These are phyloP conservation scores for Chalaropsis thielavioides DNA, from an alignment of 2,329 filamentous ascomycete genomes.

Conservation along the genomic window DNA sequence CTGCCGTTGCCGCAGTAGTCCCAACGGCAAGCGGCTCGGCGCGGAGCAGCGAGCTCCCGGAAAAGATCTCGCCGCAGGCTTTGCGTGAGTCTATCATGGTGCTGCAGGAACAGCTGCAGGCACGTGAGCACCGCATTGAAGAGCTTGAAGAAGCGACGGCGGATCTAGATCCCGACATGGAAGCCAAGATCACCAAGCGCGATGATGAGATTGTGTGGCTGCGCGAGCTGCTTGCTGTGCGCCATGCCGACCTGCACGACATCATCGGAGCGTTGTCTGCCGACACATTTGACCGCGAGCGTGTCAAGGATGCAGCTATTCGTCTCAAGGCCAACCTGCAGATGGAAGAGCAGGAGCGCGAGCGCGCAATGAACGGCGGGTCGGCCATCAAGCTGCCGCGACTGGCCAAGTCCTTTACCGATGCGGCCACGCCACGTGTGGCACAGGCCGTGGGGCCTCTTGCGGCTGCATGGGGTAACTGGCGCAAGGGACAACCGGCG, in stretches of 20 bases:
- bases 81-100: constrained; percentile 93
- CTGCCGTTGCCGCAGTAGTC: constrained; percentile 20
- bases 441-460: constrained; percentile 64
- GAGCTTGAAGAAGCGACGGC: constrained; percentile 60
- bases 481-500: constrained; percentile 54
- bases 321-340: constrained; percentile 86
- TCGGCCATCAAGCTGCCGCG: constrained; percentile 56
- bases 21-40: constrained; percentile 22
- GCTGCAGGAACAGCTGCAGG: constrained; percentile 89
- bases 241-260: constrained; percentile 82
- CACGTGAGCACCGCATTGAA: constrained; percentile 81
- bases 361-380: constrained; percentile 61
- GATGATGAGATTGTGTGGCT: constrained; percentile 93
- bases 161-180: constrained; percentile 59
- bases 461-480: constrained; percentile 92
- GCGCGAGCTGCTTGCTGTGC: constrained; percentile 78
- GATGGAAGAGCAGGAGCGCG: constrained; percentile 94
- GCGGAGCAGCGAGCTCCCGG: constrained; percentile 39
- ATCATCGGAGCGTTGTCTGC: constrained; percentile 68
- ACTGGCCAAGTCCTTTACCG: constrained; percentile 47
- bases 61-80: constrained; percentile 87
- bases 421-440: constrained; percentile 56
- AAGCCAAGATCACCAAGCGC: constrained; percentile 71
- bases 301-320: constrained; percentile 80
- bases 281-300: constrained; percentile 60